Evolutionary conservation across 768 basidiomycete genomes (phyloP).

Genomic region (Naganishia randhawae): DNA sequence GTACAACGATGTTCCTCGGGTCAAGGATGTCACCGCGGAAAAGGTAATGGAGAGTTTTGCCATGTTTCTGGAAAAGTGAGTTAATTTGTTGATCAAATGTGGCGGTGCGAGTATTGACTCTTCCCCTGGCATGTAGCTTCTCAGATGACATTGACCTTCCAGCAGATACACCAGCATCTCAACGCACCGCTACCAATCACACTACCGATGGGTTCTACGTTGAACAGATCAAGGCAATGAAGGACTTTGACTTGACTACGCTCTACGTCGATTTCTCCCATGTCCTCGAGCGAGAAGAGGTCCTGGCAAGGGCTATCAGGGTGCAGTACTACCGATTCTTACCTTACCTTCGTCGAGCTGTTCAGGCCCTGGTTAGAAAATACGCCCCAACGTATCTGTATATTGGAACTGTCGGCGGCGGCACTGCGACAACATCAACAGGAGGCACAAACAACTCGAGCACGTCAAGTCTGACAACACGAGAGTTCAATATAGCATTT

Average conservation of each 20-base stretch:
- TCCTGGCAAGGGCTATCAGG: constrained; percentile 87
- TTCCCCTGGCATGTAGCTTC: constrained; percentile 57
- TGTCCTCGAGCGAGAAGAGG: constrained; percentile 81
- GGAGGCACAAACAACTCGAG: constrained; percentile 50
- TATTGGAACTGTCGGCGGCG: constrained; percentile 65
- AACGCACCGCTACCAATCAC: constrained; percentile 37
- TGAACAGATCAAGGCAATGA: constrained; percentile 91
- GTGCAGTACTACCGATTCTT: constrained; percentile 96
- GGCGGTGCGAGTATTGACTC: too few relatives aligned
- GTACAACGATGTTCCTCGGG: constrained; percentile 68
- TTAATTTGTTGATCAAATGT: not conserved
- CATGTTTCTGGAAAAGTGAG: constrained; percentile 80
- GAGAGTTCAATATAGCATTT: constrained; percentile 93
- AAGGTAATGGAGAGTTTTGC: constrained; percentile 89
- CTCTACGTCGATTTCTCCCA: constrained; percentile 95
- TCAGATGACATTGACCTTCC: constrained; percentile 75
- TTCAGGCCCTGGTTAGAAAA: constrained; percentile 81
- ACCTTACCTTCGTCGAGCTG: constrained; percentile 84
- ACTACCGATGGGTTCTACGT: constrained; percentile 74
- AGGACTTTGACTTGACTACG: constrained; percentile 87
- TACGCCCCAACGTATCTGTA: constrained; percentile 93
- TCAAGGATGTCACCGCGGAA: constrained; percentile 92
- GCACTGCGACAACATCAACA: constrained; percentile 5
- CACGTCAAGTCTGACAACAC: constrained; percentile 79
- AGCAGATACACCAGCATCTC: constrained; percentile 35